Evolutionary conservation across 768 basidiomycete species (phyloP), one percentile per base, ranked within the genome.

Genomic region (Suillus sp.): DNA sequence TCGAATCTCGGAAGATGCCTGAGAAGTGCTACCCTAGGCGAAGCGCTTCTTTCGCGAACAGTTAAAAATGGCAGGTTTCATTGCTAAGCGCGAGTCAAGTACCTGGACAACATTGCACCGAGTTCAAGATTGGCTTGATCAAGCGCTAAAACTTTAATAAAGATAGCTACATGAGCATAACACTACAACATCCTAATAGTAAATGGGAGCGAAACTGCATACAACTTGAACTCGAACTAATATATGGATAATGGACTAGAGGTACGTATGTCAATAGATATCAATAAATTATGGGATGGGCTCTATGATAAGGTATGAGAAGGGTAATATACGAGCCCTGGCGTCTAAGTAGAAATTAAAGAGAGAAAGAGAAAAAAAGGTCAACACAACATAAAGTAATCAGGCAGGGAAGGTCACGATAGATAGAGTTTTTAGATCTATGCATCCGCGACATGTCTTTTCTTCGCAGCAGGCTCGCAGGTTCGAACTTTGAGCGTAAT

Each of bases 381-480:
- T 34, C 14, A 42, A 18, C 35, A 37, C 18, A 37, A 4, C 30
- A 57, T 40, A 6, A 20, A 40, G 27, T 13, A 11, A 57, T 55
- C 48, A 25, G 43, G 35, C n/a, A n/a, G 30, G 7, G 25, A 14
- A 16, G 4, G 7, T 16, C 27, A n/a, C 11, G n/a, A 47, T 16
- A 20, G 27, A 35, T 47, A 22, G 40, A 20, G 40, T 57, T 40
- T n/a, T 40, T 38, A 22, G 27, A 18, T 34, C 34, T 25, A 30
- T 11, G 59, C 68, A 0, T 75, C 75, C 25, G 74, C 75, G 62
- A 65, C 63, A 35, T 74, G 68, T 22, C 75, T 72, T 60, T 75
- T 74, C 75, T 76, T 76, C 22, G 59, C 58, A 25, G 68, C 68
- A 50, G 69, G 65, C 51, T 61, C 59, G 51, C 62, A 30, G 35